Percentiles rank a stretch among this genome's conserved stretches.
phyloP scores from a whole-genome alignment of 768 basidiomycete species.

The Lepiota subincarnata region DNA sequence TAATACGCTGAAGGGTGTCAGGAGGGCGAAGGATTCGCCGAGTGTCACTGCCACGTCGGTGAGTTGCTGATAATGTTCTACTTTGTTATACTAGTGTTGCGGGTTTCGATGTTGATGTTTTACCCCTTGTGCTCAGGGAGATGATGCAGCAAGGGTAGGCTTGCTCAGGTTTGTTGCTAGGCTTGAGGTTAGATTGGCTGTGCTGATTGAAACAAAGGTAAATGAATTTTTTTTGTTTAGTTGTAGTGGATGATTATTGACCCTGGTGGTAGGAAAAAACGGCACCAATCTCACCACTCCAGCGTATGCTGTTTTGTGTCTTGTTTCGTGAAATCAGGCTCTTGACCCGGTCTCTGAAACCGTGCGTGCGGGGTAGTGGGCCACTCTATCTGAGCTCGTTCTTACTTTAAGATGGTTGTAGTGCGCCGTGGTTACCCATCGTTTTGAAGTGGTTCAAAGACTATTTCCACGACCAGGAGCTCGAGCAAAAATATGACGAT shows the following conservation, averaged over 20 bases:
- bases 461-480: constrained; percentile 19
- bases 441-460: constrained; percentile 41
- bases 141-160: constrained; percentile 28
- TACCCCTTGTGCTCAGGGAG: constrained; percentile 17
- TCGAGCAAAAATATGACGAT: constrained; percentile 32
- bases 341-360: constrained; percentile 57
- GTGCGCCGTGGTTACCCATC: constrained; percentile 44
- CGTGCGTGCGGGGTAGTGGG: constrained; percentile 35
- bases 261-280: constrained; percentile 47
- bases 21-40: constrained; percentile 35
- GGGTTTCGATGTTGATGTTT: neutral
- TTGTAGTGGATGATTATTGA: constrained; percentile 1
- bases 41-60: neutral
- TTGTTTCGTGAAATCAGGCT: constrained; percentile 64
- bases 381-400: neutral
- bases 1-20: constrained; percentile 39
- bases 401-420: constrained; percentile 12
- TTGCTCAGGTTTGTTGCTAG: constrained; percentile 42
- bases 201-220: constrained; percentile 59
- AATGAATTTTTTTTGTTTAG: constrained; percentile 4
- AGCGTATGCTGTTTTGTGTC: constrained; percentile 54
- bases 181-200: constrained; percentile 54
- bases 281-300: constrained; percentile 46
- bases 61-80: neutral
- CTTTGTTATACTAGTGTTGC: neutral